Conservation (phyloP, 148 eudicot species). For the Oxyria digyna region DNA sequence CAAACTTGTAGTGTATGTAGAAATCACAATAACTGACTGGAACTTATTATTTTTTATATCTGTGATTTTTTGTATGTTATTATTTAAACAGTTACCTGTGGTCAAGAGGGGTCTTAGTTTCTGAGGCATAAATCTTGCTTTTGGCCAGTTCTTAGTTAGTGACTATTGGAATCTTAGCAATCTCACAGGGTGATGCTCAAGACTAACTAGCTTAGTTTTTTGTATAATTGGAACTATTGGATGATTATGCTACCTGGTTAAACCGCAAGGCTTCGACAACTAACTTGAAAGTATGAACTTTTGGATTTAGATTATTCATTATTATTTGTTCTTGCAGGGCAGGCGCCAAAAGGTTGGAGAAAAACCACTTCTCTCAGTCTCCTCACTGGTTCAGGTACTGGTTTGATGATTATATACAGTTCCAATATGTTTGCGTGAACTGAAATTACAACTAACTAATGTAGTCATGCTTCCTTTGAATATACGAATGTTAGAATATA, state of each 20-base stretch:
- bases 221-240: neutral
- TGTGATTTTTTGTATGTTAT: neutral
- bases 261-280: neutral
- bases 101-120: slow-evolving; percentile 2
- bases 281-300: neutral
- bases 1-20: neutral
- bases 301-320: neutral
- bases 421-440: neutral
- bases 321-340: slow-evolving; percentile 31
- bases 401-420: neutral
- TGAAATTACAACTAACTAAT: neutral
- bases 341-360: slow-evolving; percentile 72
- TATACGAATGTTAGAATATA: neutral
- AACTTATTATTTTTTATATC: neutral
- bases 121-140: neutral
- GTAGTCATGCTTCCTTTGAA: neutral
- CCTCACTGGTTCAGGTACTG: slow-evolving; percentile 59
- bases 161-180: neutral
- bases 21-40: neutral
- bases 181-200: neutral
- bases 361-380: slow-evolving; percentile 67
- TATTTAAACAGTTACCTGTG: neutral
- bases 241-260: neutral
- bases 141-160: neutral
- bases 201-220: neutral